Conservation (phyloP, 139 green algal genomes). For the Chlorella sp. region DNA sequence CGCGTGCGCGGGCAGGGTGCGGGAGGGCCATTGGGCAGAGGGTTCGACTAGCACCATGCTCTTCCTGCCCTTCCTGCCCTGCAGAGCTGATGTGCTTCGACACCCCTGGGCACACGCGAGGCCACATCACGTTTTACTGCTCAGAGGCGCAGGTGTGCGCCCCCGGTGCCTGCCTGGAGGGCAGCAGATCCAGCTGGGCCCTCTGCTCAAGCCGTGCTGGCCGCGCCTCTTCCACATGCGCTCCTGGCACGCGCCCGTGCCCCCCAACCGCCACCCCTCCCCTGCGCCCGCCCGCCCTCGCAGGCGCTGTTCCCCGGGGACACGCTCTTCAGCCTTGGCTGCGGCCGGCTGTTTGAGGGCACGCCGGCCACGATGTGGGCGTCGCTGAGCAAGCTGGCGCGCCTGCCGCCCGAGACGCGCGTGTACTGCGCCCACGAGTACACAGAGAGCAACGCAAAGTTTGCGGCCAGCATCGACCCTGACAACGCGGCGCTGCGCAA, state of each 20-base stretch:
- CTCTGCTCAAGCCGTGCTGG: slow-evolving; percentile 10
- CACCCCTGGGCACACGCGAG: slow-evolving; percentile 88
- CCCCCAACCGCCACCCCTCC: neutral
- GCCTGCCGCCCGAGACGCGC: slow-evolving; percentile 66
- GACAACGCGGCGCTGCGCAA: slow-evolving; percentile 63
- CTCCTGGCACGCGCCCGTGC: neutral
- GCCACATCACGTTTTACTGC: slow-evolving; percentile 83
- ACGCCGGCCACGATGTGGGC: slow-evolving; percentile 76
- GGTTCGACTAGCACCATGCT: slow-evolving; percentile 11
- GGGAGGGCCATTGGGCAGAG: no score
- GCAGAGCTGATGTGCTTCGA: slow-evolving; percentile 59
- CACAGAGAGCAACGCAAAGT: slow-evolving; percentile 68
- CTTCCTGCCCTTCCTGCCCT: neutral
- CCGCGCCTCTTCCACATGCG: neutral
- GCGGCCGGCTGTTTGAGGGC: slow-evolving; percentile 91
- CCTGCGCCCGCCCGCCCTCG: neutral
- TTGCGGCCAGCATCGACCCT: slow-evolving; percentile 70
- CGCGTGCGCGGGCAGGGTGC: no score
- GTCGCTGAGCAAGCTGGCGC: slow-evolving; percentile 76
- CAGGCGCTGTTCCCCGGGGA: slow-evolving; percentile 63
- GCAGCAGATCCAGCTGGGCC: slow-evolving; percentile 73
- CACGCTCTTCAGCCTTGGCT: slow-evolving; percentile 92
- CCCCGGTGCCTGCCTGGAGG: slow-evolving; percentile 22
- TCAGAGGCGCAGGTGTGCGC: no score
- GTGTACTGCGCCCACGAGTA: slow-evolving; percentile 88